These are phyloP conservation scores for Boletales sp. DNA, from an alignment of 768 basidiomycete genomes.

Conservation along the genomic window DNA sequence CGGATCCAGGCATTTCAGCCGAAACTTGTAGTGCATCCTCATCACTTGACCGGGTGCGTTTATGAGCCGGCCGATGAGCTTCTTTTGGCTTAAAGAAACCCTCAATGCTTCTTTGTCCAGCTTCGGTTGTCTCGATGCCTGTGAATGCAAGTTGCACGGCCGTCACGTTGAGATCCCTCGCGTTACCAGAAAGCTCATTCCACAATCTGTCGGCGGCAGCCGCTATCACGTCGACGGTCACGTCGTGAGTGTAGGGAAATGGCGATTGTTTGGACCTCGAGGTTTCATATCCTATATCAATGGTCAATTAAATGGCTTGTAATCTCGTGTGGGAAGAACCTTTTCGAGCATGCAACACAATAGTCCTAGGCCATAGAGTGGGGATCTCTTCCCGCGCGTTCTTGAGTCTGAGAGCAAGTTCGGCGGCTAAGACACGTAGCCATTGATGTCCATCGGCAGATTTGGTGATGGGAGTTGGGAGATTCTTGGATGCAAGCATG, in stretches of 20 bases:
- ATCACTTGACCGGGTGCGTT: slow-evolving; percentile 38
- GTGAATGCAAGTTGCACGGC: slow-evolving; percentile 71
- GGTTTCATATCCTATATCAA: slow-evolving; percentile 53
- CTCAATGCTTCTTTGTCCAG: slow-evolving; percentile 84
- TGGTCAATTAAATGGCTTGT: slow-evolving; percentile 1
- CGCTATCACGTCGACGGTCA: slow-evolving; percentile 74
- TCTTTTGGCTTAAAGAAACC: slow-evolving; percentile 63
- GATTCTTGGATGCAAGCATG: slow-evolving; percentile 96
- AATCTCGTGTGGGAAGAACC: slow-evolving; percentile 36
- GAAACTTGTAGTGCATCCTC: not conserved
- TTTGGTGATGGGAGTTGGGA: slow-evolving; percentile 72
- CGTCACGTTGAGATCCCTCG: slow-evolving; percentile 59
- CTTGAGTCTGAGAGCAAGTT: slow-evolving; percentile 78
- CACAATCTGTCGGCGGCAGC: slow-evolving; percentile 77
- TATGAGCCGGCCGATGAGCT: slow-evolving; percentile 23
- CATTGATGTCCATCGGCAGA: slow-evolving; percentile 80
- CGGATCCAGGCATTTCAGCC: not conserved
- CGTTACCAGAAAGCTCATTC: slow-evolving; percentile 75
- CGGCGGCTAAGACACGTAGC: slow-evolving; percentile 89
- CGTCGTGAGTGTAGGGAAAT: slow-evolving; percentile 78
- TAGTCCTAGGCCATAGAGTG: slow-evolving; percentile 87
- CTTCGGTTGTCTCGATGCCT: slow-evolving; percentile 70
- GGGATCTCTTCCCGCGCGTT: slow-evolving; percentile 74
- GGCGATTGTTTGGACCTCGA: slow-evolving; percentile 78
- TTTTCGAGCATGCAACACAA: slow-evolving; percentile 76